These are phyloP conservation scores for Aspergillus ochraceus DNA, from an alignment of 2,329 filamentous ascomycete species.

Conservation along the genomic window DNA sequence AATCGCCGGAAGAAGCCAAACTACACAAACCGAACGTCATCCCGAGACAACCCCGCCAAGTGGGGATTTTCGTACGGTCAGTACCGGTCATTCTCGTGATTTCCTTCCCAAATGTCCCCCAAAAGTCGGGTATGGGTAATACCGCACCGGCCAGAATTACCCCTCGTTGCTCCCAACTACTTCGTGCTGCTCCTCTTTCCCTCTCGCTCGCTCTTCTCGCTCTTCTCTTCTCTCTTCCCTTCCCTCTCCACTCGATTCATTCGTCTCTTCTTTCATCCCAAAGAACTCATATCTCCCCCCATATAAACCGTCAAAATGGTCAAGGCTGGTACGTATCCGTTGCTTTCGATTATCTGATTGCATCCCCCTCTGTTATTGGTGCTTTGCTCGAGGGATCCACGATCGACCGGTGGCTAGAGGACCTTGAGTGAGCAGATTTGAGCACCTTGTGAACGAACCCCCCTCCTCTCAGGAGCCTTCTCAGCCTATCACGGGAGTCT, in stretches of 20 bases:
- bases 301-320: conserved; percentile 78
- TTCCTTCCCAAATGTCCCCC: neutral
- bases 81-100: neutral
- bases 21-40: conserved; percentile 24
- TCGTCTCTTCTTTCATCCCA: conserved; percentile 10
- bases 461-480: conserved; percentile 7
- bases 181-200: neutral
- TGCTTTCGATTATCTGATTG: conserved; percentile 10
- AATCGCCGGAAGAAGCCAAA: conserved; percentile 13
- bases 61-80: conserved; percentile 8
- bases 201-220: conserved; percentile 14
- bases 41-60: conserved; percentile 20
- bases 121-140: neutral
- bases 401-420: conserved; percentile 30
- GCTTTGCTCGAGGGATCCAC: conserved; percentile 21
- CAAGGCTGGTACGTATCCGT: conserved; percentile 78
- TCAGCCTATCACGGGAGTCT: conserved; percentile 30
- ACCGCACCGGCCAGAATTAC: neutral
- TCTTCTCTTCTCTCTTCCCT: conserved; percentile 24
- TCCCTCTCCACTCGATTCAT: conserved; percentile 7
- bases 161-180: conserved; percentile 1
- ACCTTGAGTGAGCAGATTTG: conserved; percentile 45
- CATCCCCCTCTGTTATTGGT: conserved; percentile 21
- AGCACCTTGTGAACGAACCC: conserved; percentile 38
- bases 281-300: conserved; percentile 32